Percentiles rank a stretch among this genome's conserved stretches.
These are phyloP conservation scores for Aegilops tauschii DNA, from an alignment of 176 grass and related monocot species.

Conservation along the genomic window DNA sequence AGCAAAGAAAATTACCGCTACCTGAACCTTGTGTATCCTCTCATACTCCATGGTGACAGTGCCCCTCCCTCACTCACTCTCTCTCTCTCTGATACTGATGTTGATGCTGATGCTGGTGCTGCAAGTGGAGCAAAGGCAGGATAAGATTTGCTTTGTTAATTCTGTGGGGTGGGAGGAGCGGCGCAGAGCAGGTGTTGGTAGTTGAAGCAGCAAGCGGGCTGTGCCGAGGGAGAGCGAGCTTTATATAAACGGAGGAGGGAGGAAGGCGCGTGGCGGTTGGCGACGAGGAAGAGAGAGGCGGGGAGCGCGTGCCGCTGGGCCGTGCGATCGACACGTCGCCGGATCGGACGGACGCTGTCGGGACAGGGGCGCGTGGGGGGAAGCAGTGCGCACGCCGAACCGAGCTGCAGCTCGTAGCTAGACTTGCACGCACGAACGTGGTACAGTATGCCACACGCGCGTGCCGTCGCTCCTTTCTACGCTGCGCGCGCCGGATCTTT, in stretches of 20 bases:
- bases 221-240: neutral
- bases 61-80: too few relatives aligned
- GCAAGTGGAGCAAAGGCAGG: neutral
- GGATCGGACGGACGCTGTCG: constrained; percentile 22
- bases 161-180: neutral
- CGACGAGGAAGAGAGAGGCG: too few relatives aligned
- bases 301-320: neutral
- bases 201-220: neutral
- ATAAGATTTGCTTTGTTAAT: too few relatives aligned
- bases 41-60: constrained; percentile 64
- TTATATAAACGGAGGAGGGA: neutral
- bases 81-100: too few relatives aligned
- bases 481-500: too few relatives aligned
- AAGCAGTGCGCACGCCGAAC: neutral
- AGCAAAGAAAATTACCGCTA: constrained; percentile 19
- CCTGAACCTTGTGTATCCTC: constrained; percentile 93
- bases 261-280: neutral
- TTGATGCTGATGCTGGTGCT: neutral
- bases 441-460: too few relatives aligned
- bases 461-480: too few relatives aligned
- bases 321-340: constrained; percentile 22
- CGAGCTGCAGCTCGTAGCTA: too few relatives aligned
- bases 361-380: neutral
- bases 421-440: too few relatives aligned
- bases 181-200: neutral